A percentile compares a stretch with the other conserved stretches of the same genome.
Evolutionary conservation across 2,329 filamentous ascomycete genomes (phyloP).

Genomic region (Penicillium psychrosexuale): DNA sequence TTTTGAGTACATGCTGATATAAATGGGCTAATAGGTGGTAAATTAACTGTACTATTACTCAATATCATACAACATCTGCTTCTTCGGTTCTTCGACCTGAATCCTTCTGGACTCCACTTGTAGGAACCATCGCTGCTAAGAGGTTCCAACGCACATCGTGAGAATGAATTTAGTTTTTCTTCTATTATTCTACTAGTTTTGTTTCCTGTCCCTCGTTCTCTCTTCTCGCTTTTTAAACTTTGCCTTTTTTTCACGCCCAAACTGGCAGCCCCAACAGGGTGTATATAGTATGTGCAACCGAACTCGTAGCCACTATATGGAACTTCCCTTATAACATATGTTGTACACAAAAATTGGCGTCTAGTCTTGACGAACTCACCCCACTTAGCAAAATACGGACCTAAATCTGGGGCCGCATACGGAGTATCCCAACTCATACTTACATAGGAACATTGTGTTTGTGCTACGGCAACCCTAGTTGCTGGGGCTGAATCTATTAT

Average conservation of each 20-base stretch:
- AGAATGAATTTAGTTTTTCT: background rate
- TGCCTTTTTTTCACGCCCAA: background rate
- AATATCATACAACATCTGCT: background rate
- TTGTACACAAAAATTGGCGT: background rate
- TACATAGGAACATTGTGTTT: background rate
- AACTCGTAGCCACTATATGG: background rate
- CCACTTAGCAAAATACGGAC: conserved; percentile 21
- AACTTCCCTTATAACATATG: background rate
- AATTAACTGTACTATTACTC: background rate
- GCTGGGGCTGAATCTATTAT: conserved; percentile 5
- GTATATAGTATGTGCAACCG: background rate
- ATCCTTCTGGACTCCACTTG: background rate
- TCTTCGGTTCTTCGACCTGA: background rate
- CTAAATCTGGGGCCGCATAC: conserved; percentile 26
- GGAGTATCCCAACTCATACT: conserved; percentile 13
- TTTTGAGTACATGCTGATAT: background rate
- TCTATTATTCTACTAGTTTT: background rate
- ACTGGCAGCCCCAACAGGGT: conserved; percentile 2
- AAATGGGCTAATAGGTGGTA: background rate
- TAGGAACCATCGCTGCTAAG: background rate
- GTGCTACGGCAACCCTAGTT: background rate
- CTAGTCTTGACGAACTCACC: conserved; percentile 16
- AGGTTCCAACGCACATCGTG: background rate
- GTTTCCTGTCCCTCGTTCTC: background rate
- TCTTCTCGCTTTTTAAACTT: background rate